Conservation (phyloP, 495 filamentous ascomycete species). For the Lasiosphaeriaceae sp. region DNA sequence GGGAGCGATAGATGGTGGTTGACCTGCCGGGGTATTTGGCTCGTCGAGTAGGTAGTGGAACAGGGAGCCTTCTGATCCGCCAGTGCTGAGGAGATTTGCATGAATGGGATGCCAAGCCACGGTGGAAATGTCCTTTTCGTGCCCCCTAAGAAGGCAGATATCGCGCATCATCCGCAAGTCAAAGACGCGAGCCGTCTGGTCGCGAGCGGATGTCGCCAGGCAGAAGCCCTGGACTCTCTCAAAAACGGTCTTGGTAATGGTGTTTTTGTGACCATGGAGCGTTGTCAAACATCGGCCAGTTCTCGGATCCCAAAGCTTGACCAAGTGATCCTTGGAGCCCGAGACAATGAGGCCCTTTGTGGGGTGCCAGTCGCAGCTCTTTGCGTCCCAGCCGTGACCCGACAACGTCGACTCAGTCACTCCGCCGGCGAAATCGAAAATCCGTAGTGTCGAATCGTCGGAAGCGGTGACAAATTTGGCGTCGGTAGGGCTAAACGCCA, state of each 20-base stretch:
- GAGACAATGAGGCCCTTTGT: constrained; percentile 92
- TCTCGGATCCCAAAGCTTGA: constrained; percentile 96
- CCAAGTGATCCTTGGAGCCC: constrained; percentile 93
- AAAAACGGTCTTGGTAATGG: constrained; percentile 83
- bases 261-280: constrained; percentile 96
- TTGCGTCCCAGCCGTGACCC: constrained; percentile 95
- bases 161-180: constrained; percentile 98
- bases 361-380: constrained; percentile 95
- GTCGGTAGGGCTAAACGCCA: constrained; percentile 92
- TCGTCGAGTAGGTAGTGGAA: constrained; percentile 93
- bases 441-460: constrained; percentile 87
- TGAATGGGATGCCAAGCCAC: constrained; percentile 93
- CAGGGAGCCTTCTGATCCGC: constrained; percentile 81
- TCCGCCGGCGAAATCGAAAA: constrained; percentile 92
- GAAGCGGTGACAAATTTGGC: constrained; percentile 93
- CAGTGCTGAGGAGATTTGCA: constrained; percentile 80
- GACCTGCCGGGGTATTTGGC: constrained; percentile 72
- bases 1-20: constrained; percentile 62
- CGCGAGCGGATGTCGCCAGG: constrained; percentile 85
- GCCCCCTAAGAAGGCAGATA: constrained; percentile 82
- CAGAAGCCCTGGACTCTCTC: constrained; percentile 77
- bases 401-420: constrained; percentile 73
- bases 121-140: constrained; percentile 93
- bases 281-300: constrained; percentile 87
- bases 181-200: constrained; percentile 87